These are phyloP conservation scores for Talaromyces sp. DNA, from an alignment of 2,329 filamentous ascomycete genomes.

Conservation along the genomic window DNA sequence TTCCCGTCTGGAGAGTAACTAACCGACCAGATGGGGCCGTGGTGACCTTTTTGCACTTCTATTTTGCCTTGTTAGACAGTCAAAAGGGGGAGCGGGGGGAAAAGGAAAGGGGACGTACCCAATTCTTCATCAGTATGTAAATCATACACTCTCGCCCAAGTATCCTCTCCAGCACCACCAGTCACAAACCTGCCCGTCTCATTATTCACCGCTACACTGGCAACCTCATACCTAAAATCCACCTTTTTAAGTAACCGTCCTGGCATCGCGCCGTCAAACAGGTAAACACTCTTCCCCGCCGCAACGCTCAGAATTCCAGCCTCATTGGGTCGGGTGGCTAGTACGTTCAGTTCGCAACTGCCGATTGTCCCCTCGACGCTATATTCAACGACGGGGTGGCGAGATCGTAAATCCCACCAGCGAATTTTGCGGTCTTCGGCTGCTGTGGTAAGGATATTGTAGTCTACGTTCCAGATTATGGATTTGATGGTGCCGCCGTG, in stretches of 20 bases:
- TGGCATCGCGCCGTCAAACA: conserved; percentile 73
- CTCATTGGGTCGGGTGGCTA: conserved; percentile 56
- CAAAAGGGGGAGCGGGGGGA: neutral
- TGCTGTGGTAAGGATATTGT: conserved; percentile 83
- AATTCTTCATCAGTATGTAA: conserved; percentile 79
- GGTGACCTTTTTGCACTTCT: conserved; percentile 95
- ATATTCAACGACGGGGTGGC: conserved; percentile 69
- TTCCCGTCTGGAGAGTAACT: conserved; percentile 94
- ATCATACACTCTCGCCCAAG: conserved; percentile 93
- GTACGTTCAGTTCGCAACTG: conserved; percentile 79
- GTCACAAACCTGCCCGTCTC: conserved; percentile 79
- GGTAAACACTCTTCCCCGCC: conserved; percentile 89
- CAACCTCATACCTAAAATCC: conserved; percentile 75
- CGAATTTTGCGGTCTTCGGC: conserved; percentile 85
- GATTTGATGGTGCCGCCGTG: conserved; percentile 91
- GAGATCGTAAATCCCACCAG: conserved; percentile 85
- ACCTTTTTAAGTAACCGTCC: conserved; percentile 70
- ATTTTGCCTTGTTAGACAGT: neutral
- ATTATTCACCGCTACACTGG: conserved; percentile 82
- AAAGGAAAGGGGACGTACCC: conserved; percentile 40
- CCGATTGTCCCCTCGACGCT: conserved; percentile 79
- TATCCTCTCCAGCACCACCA: conserved; percentile 75
- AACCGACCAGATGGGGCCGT: conserved; percentile 94
- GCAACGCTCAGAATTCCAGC: conserved; percentile 79
- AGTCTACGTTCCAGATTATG: conserved; percentile 87